Evolutionary conservation across 305 asterid genomes (phyloP).

Genomic region (Fraxinus sp.): DNA sequence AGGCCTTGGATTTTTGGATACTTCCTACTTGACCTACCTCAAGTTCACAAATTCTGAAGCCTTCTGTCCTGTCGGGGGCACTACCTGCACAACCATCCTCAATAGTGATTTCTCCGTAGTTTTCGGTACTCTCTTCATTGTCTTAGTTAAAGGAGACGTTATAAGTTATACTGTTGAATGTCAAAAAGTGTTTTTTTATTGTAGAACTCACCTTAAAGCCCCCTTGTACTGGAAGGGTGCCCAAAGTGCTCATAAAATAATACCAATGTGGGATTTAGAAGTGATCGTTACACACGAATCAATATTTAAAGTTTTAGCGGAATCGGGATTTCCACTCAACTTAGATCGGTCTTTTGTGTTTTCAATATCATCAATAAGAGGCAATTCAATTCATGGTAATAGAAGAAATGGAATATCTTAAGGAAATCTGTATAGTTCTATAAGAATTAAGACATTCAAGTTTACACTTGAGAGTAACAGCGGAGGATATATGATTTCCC

Average conservation of each 20-base stretch:
- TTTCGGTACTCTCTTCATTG: slow-evolving; percentile 47
- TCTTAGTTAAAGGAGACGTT: neutral
- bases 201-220: neutral
- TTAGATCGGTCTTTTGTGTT: neutral
- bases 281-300: neutral
- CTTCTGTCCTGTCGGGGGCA: slow-evolving; percentile 71
- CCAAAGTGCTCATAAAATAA: neutral
- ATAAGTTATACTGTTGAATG: neutral
- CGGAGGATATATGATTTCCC: neutral
- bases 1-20: slow-evolving; percentile 78
- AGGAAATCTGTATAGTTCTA: neutral
- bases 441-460: neutral
- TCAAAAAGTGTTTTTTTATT: neutral
- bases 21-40: slow-evolving; percentile 76
- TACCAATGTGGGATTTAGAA: neutral
- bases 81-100: slow-evolving; percentile 68
- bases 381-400: neutral
- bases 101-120: slow-evolving; percentile 74
- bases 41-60: slow-evolving; percentile 74
- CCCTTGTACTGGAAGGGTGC: neutral
- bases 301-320: neutral
- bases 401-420: neutral
- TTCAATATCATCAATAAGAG: neutral
- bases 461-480: neutral
- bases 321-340: neutral